Conservation (phyloP, 495 filamentous ascomycete species). For the Neurospora hispaniola region DNA sequence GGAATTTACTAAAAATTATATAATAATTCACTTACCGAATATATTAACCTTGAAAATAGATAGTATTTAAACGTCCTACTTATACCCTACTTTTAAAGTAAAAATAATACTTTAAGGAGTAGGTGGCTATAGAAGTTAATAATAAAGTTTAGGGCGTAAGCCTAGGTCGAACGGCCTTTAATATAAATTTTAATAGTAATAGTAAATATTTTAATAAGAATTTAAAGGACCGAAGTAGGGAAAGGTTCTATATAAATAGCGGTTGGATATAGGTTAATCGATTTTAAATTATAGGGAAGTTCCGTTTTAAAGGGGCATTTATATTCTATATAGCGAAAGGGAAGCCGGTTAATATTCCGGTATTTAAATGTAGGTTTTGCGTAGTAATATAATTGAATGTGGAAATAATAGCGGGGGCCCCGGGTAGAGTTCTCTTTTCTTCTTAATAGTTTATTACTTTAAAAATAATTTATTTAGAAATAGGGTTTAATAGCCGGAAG, state of each 20-base stretch:
- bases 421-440: constrained; percentile 64
- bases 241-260: constrained; percentile 63
- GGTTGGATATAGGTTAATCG: constrained; percentile 55
- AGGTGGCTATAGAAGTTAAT: constrained; percentile 1
- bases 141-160: constrained; percentile 56
- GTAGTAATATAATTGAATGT: constrained; percentile 56
- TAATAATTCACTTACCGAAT: constrained; percentile 57
- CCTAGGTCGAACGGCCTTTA: constrained; percentile 56
- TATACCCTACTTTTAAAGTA: constrained; percentile 26
- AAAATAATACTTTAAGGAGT: too few species aligned
- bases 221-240: constrained; percentile 63
- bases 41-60: constrained; percentile 56
- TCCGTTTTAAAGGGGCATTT: too few species aligned
- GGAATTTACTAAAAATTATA: constrained; percentile 53
- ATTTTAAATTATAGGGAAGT: too few species aligned
- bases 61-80: constrained; percentile 57
- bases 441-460: constrained; percentile 49
- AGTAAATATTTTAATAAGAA: constrained; percentile 69
- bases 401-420: constrained; percentile 51
- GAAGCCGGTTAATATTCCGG: too few species aligned
- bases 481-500: constrained; percentile 41
- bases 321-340: too few species aligned
- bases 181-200: constrained; percentile 67
- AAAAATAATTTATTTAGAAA: constrained; percentile 32
- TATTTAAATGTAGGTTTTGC: constrained; percentile 30